Conservation (phyloP, 2,329 filamentous ascomycete species). For the Rutstroemia sp. region DNA sequence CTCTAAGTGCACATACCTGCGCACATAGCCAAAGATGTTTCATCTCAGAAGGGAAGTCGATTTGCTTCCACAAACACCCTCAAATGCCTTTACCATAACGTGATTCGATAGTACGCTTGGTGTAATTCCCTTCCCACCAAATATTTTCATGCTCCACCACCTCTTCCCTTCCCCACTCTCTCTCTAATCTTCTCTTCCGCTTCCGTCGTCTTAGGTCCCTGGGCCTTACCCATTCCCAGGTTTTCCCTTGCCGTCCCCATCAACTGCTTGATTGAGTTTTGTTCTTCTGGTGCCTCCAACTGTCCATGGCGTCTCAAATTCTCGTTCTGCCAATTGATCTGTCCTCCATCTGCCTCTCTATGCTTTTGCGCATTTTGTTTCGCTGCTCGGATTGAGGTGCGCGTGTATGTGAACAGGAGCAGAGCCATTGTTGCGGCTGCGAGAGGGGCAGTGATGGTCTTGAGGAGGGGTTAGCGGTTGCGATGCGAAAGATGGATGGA, state of each 20-base stretch:
- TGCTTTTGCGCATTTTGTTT: slow-evolving; percentile 56
- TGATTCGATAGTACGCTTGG: too few relatives aligned
- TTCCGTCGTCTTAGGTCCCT: slow-evolving; percentile 9
- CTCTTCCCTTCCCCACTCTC: slow-evolving; percentile 17
- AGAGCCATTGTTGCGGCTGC: slow-evolving; percentile 49
- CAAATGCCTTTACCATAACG: not conserved
- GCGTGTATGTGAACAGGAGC: slow-evolving; percentile 49
- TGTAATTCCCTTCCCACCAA: not conserved
- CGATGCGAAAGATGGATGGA: not conserved
- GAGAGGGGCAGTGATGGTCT: slow-evolving; percentile 39
- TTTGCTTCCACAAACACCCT: not conserved
- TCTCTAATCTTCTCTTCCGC: slow-evolving; percentile 21
- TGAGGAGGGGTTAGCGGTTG: not conserved
- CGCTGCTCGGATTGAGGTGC: slow-evolving; percentile 58
- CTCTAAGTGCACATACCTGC: not conserved
- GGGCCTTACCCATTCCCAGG: slow-evolving; percentile 13
- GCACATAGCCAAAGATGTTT: not conserved
- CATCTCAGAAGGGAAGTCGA: not conserved
- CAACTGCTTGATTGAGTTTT: slow-evolving; percentile 28
- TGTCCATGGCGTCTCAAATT: slow-evolving; percentile 44
- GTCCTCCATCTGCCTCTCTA: slow-evolving; percentile 49
- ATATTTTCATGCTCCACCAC: not conserved
- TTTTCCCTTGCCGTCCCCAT: slow-evolving; percentile 16
- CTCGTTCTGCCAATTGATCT: slow-evolving; percentile 47
- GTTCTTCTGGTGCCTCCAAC: slow-evolving; percentile 33